Conservation (phyloP, 1,284 basidiomycete genomes). For the Coriolopsis trogii region DNA sequence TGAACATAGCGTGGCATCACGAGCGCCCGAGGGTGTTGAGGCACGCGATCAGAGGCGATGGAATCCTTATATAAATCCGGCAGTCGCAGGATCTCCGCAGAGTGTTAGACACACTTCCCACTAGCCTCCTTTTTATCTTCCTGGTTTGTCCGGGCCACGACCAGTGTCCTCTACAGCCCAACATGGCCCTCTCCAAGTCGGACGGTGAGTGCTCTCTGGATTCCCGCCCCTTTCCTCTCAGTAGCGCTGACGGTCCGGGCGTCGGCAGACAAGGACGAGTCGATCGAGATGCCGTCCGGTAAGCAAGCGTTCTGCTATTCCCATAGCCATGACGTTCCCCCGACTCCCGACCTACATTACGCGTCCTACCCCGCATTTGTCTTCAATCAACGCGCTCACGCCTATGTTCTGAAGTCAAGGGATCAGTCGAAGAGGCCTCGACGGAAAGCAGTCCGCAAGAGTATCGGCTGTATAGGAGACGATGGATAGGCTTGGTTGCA, state of each 20-base stretch:
- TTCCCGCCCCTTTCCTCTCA: not conserved
- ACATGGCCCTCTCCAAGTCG: not conserved
- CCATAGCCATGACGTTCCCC: too few species aligned
- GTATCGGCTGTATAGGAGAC: slow-evolving; percentile 67
- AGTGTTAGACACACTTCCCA: not conserved
- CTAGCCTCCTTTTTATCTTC: not conserved
- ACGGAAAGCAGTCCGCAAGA: not conserved
- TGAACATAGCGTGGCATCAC: too few species aligned
- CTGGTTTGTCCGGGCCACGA: slow-evolving; percentile 2
- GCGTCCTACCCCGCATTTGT: too few species aligned
- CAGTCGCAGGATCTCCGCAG: not conserved
- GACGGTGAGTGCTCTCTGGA: slow-evolving; percentile 1
- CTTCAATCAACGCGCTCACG: not conserved
- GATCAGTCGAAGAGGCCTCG: not conserved
- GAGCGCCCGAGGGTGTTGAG: not conserved
- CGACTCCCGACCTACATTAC: too few species aligned
- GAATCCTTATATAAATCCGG: not conserved
- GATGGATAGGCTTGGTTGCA: slow-evolving; percentile 66
- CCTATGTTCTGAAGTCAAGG: not conserved
- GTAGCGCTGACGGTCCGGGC: not conserved
- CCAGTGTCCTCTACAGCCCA: slow-evolving; percentile 4
- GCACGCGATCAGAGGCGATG: not conserved
- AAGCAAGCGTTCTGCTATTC: not conserved
- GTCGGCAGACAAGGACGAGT: slow-evolving; percentile 1
- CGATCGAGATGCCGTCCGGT: slow-evolving; percentile 11